Evolutionary conservation across 176 grass and related monocot genomes (phyloP), one percentile per base, ranked within the genome.

Genomic region (Chrysopogon serrulatus): DNA sequence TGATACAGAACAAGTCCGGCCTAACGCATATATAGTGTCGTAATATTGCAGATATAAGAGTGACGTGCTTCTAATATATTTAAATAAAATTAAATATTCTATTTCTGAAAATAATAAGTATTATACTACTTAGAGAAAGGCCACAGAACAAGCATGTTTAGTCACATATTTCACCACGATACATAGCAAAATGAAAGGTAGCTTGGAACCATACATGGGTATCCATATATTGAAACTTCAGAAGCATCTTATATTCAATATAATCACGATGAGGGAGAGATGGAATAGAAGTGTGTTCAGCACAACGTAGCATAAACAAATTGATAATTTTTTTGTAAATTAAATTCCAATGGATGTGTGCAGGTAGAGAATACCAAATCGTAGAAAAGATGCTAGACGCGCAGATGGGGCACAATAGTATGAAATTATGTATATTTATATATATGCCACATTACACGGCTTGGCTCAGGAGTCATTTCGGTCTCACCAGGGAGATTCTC

Each of bases 401-500:
- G 5, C 5, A 5, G 36, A 37, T 37, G 5, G 36, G n/a, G n/a
- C n/a, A n/a, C n/a, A n/a, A n/a, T n/a, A n/a, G n/a, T n/a, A n/a
- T n/a, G n/a, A n/a, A n/a, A n/a, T n/a, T n/a, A n/a, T 37, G 36
- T 37, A 6, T 5, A 6, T 37, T 5, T 37, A 37, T 37, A 37
- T 37, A n/a, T n/a, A n/a, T n/a, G n/a, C n/a, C n/a, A n/a, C n/a
- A n/a, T n/a, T n/a, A 37, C 36, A 37, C 36, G 36, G 5, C 36
- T 37, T 37, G 36, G 0, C 36, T 6, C 0, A 37, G 6, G 44
- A 47, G 13, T 5, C 17, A 13, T 47, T 47, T 47, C 15, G 37
- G 40, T 72, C 65, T 84, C 67, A 97, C 95, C 96, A 56, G 96
- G 96, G 19, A 98, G 90, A 51, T 89, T 98, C 87, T 95, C 89